Conservation (phyloP, 1,284 basidiomycete species). For the Sphagnurus paluster region DNA sequence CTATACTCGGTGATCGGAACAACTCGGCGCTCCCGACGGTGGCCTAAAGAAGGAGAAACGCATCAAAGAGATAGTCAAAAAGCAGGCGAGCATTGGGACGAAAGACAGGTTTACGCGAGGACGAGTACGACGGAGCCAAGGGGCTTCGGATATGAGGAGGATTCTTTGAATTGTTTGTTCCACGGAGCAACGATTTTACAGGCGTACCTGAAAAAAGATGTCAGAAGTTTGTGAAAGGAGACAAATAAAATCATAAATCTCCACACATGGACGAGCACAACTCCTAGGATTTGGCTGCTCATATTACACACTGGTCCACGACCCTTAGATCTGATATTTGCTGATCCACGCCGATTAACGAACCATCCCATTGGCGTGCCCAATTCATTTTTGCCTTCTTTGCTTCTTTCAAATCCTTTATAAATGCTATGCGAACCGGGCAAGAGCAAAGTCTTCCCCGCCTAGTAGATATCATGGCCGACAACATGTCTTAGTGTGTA, state of each 20-base stretch:
- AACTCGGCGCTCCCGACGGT: slow-evolving; percentile 30
- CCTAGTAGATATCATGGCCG: slow-evolving; percentile 50
- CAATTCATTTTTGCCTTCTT: slow-evolving; percentile 48
- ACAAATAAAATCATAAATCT: slow-evolving; percentile 34
- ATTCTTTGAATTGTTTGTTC: slow-evolving; percentile 16
- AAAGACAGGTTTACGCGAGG: no score
- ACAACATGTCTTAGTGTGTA: slow-evolving; percentile 62
- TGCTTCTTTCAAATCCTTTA: slow-evolving; percentile 44
- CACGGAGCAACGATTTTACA: slow-evolving; percentile 28
- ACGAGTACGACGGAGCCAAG: no score
- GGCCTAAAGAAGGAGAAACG: slow-evolving; percentile 20
- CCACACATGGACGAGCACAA: slow-evolving; percentile 35
- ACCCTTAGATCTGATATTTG: slow-evolving; percentile 66
- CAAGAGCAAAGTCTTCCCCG: slow-evolving; percentile 38
- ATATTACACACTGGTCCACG: slow-evolving; percentile 39
- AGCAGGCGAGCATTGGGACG: slow-evolving; percentile 9
- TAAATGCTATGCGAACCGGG: slow-evolving; percentile 42
- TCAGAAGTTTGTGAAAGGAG: slow-evolving; percentile 28
- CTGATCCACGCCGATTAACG: slow-evolving; percentile 59
- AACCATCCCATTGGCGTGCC: slow-evolving; percentile 49
- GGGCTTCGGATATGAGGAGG: no score
- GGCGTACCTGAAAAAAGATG: slow-evolving; percentile 39
- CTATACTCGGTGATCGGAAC: slow-evolving; percentile 34
- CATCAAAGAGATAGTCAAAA: slow-evolving; percentile 19
- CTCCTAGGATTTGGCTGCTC: slow-evolving; percentile 39